Base-by-base conservation (phyloP, 1,284 basidiomycete genomes). In the Inonotus hispidus region DNA sequence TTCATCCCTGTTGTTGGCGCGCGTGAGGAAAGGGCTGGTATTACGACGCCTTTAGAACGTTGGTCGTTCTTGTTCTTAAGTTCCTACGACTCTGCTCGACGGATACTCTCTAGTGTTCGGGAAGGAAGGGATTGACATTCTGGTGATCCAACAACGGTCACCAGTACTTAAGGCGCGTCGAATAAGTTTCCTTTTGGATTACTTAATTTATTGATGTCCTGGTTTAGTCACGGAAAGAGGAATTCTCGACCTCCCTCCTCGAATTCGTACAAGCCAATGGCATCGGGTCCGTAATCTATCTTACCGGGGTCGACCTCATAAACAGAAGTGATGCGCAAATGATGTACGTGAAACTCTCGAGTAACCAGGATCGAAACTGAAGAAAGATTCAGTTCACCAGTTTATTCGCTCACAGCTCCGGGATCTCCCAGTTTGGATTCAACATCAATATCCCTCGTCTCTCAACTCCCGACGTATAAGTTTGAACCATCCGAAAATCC, bases 21-120 rank as follows among this genome's bases (percentile, higher is more conserved):
- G 14, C 76, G 83, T 57, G 88, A 90, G 64, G 79, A 84, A 59
- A 71, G 73, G 53, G 68, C 71, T 14, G 82, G 89, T 16, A 74
- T 92, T 35, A 87, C 85, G 2, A 87, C 85, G 4, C 85, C 91
- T 50, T 74, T 89, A 53, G 90, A 92, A 78, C 71, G 90, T 91
- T 69, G 69, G 84, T 71, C 39, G 21, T 35, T 14, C 67, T 23
- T 62, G 41, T 25, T 29, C 27, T 2, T 35, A 11, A 43, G 63
- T 10, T 52, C 25, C 49, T 52, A 62, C 11, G 2, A 29, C 11
- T 19, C n/a, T 50, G 56, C 46, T 46, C 23, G 54, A 29, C 43
- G 13, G 45, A 14, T 25, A 1, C 53, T 53, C 46, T 43, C 37
- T 66, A 91, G 89, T 92, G 14, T 92, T 85, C 66, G 85, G 87